Percentiles rank a stretch among this genome's conserved stretches.
Evolutionary conservation across 768 basidiomycete species (phyloP).

Genomic region (Phlebiopsis gigantea): DNA sequence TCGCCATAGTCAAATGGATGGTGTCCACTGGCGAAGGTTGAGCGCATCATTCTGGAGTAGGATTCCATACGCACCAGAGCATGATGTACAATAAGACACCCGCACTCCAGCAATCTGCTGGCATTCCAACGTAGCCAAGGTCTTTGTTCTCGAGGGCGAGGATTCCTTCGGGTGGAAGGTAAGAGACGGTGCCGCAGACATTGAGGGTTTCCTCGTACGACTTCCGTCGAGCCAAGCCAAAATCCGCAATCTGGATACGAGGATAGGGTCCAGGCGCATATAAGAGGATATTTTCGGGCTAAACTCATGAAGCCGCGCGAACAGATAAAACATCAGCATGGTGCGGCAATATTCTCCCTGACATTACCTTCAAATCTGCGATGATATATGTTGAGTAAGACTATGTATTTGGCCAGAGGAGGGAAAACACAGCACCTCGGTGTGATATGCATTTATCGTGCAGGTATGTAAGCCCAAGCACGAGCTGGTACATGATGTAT

Average conservation of each 20-base stretch:
- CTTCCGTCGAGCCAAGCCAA: slow-evolving; percentile 75
- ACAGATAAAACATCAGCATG: not conserved
- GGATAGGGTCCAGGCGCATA: slow-evolving; percentile 80
- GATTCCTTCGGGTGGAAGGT: slow-evolving; percentile 82
- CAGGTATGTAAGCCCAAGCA: slow-evolving; percentile 66
- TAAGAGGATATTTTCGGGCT: slow-evolving; percentile 82
- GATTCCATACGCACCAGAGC: slow-evolving; percentile 60
- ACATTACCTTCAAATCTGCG: slow-evolving; percentile 57
- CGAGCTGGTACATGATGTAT: slow-evolving; percentile 76
- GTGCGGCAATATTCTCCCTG: not conserved
- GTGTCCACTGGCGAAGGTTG: slow-evolving; percentile 44
- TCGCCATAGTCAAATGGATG: slow-evolving; percentile 72
- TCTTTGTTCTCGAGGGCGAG: slow-evolving; percentile 72
- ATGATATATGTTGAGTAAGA: too few species aligned
- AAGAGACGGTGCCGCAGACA: slow-evolving; percentile 84
- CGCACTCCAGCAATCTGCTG: slow-evolving; percentile 88
- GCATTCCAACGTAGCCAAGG: slow-evolving; percentile 72
- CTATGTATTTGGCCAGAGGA: too few species aligned
- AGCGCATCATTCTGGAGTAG: not conserved
- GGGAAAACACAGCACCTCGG: slow-evolving; percentile 45
- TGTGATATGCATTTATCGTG: slow-evolving; percentile 73
- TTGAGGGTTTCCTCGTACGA: slow-evolving; percentile 80
- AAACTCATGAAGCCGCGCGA: too few species aligned
- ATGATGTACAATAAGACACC: slow-evolving; percentile 80
- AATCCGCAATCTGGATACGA: slow-evolving; percentile 80